phyloP scores from a whole-genome alignment of 2,329 filamentous ascomycete genomes.

The Colletotrichum viniferum region DNA sequence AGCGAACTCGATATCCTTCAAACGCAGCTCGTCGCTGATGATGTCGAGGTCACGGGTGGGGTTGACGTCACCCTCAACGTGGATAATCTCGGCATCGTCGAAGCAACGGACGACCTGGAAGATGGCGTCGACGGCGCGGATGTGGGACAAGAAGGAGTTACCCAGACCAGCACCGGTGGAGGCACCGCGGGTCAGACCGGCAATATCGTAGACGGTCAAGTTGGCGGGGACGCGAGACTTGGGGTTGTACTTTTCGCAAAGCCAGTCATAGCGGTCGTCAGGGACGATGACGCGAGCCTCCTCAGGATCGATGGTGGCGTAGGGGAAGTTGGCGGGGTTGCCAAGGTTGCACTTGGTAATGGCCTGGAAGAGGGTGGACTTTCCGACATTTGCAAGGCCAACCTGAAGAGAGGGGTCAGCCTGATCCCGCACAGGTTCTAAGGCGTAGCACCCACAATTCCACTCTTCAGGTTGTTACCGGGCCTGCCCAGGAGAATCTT shows the following conservation, averaged over 20 bases:
- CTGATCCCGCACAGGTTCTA: slow-evolving; percentile 39
- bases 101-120: slow-evolving; percentile 97
- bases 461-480: slow-evolving; percentile 98
- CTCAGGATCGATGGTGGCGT: slow-evolving; percentile 98
- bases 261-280: slow-evolving; percentile 94
- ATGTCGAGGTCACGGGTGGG: slow-evolving; percentile 93
- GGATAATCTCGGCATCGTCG: slow-evolving; percentile 98
- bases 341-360: slow-evolving; percentile 97
- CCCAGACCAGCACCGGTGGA: slow-evolving; percentile 97
- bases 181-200: slow-evolving; percentile 91
- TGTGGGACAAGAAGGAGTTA: slow-evolving; percentile 98
- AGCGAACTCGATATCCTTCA: slow-evolving; percentile 98
- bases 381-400: slow-evolving; percentile 98
- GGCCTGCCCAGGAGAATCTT: slow-evolving; percentile 96
- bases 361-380: slow-evolving; percentile 99
- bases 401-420: slow-evolving; percentile 63
- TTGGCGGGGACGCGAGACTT: slow-evolving; percentile 97
- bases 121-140: slow-evolving; percentile 96
- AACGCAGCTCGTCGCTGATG: slow-evolving; percentile 92
- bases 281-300: slow-evolving; percentile 97
- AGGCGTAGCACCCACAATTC: slow-evolving; percentile 74
- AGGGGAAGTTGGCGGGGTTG: slow-evolving; percentile 99
- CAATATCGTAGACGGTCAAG: slow-evolving; percentile 98
- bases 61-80: slow-evolving; percentile 98
- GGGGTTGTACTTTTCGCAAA: slow-evolving; percentile 95